These are phyloP conservation scores for Lolium perenne DNA, from an alignment of 176 grass and related monocot genomes.

Conservation along the genomic window DNA sequence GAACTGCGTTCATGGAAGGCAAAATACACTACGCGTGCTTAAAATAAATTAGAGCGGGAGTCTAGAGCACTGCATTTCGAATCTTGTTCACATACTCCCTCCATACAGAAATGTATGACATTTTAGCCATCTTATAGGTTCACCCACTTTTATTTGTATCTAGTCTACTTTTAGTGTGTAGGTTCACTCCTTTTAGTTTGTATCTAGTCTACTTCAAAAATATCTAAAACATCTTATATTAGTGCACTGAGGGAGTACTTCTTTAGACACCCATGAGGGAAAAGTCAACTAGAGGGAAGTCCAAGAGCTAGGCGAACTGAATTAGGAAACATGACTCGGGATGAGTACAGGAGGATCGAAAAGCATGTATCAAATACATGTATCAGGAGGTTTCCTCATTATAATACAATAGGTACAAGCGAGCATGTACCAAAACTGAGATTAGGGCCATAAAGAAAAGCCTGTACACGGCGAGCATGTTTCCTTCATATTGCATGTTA, in stretches of 20 bases:
- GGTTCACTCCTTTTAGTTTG: too few species aligned
- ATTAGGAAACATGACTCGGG: too few species aligned
- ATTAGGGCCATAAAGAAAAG: not conserved
- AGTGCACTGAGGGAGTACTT: not conserved
- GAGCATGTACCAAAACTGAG: not conserved
- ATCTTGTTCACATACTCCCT: not conserved
- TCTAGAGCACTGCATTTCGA: constrained; percentile 29
- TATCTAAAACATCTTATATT: too few species aligned
- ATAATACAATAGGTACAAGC: not conserved
- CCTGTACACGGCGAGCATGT: not conserved
- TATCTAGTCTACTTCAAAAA: too few species aligned
- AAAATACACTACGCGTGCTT: constrained; percentile 21
- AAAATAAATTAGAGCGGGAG: constrained; percentile 9
- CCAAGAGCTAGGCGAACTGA: not conserved
- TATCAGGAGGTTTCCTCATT: constrained; percentile 12
- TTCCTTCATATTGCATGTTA: not conserved
- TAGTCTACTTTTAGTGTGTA: too few species aligned
- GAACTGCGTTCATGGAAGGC: not conserved
- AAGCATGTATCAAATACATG: too few species aligned
- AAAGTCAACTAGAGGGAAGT: not conserved
- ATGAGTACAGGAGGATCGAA: too few species aligned
- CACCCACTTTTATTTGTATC: too few species aligned
- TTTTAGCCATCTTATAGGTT: too few species aligned
- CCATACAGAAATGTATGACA: too few species aligned
- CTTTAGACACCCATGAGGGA: not conserved